Evolutionary conservation across 2,329 filamentous ascomycete genomes (phyloP), one percentile per base, ranked within the genome.

Genomic region (Alternaria ventricosa): DNA sequence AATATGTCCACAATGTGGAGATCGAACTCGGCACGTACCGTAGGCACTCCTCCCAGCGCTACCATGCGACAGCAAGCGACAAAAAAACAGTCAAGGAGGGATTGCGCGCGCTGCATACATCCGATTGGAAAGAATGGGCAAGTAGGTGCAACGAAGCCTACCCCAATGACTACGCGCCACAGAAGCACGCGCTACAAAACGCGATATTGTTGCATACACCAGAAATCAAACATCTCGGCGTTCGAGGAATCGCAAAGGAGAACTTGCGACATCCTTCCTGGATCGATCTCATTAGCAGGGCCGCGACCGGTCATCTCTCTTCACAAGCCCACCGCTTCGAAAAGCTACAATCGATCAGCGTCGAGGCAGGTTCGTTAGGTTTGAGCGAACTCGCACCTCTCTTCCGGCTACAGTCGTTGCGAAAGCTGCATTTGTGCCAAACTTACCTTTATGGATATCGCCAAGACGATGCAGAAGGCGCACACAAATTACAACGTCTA

Each of bases 11-110:
- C 10, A 54, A 70, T 27, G 51, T 69, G 9, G 47, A 61, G 8
- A 65, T 76, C 28, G 27, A 47, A 2, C 71, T 72, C 59, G 66
- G 64, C 11, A 23, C 54, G 15, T 54, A 54, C n/a, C 60, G 58
- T 2, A 57, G 2, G 11, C 46, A 22, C 23, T 8, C 9, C 69
- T 23, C 13, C 36, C 3, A 58, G 68, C 53, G 23, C 1, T 71
- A 75, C 44, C 23, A 10, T 15, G 64, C 74, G 11, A 71, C 65
- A 33, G 63, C 74, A 23, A 53, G 63, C 12, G 75, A 78, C 36
- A 75, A 75, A 30, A 70, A 71, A 54, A 60, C 63, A 6, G 65
- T 77, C 11, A 77, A 78, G 54, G 65, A 71, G n/a, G 68, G 69
- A 9, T 60, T 76, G 20, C 73, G 65, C 33, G 44, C 23, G 6